Base-by-base conservation (phyloP, 257 asterid species). In the Jaltomata sinuosa region DNA sequence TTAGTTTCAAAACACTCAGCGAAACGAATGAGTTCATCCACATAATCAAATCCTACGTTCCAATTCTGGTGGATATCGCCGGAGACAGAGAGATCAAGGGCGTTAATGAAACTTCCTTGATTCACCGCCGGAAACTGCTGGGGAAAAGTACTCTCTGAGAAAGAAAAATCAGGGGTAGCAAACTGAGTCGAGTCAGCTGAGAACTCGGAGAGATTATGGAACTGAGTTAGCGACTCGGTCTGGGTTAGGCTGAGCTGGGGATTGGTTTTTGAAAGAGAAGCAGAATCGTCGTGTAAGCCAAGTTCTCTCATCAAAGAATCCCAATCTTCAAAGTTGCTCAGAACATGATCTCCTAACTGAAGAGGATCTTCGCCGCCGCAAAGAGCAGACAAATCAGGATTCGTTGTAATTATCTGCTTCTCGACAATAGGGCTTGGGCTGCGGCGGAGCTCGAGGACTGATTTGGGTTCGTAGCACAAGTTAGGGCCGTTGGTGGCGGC, bases 1-100 rank as follows among this genome's bases (percentile, higher is more conserved):
- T 93, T 91, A 49, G 97, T 92, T 77, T 97, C 98, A 54, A 97
- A 91, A 79, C 96, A 94, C 87, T 97, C 97, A 2, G 98, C 97
- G 18, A 97, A 92, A 31, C 94, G 94, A 79, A 97, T 93, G 59
- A 97, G 86, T 84, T 97, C 98, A 79, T 92, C 97, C 38, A 97
- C 98, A 83, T 88, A 97, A 22, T 93, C 95, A 81, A 88, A 89
- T 2, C 94, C 99, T 14, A 72, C 84, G 86, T 84, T 89, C 91
- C 93, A 92, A 84, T 80, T 65, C 65, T 80, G 85, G 11, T 79
- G 81, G 57, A 82, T 59, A 22, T 84, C 91, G 62, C 84, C 42
- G 11, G 87, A 42, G 69, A 82, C 42, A 8, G 87, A 42, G 69
- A 82, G 88, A 11, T 87, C 91, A 7, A 89, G 81, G 16, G 92